Evolutionary conservation across 805 yeast genomes (phyloP), one percentile per base, ranked within the genome.

Genomic region (Metschnikowia cubensis): DNA sequence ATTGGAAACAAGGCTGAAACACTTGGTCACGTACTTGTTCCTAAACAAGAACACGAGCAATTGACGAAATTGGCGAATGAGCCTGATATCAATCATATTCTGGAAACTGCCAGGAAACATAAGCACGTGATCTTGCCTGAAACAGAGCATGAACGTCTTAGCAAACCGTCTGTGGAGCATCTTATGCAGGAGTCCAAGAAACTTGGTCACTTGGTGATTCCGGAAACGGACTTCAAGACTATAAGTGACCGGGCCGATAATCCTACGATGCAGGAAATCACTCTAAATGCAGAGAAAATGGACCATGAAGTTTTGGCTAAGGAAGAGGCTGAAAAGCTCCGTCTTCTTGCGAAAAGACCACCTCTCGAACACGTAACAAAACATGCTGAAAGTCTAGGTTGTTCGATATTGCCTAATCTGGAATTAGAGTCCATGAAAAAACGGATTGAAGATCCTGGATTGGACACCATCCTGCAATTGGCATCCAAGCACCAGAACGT

Each of bases 181-280:
- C 35, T 67, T 14, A 39, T 42, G 11, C 33, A 42, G 15, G 49
- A 54, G 14, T 57, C 62, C 8, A 32, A 34, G 25, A 42, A 46
- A 18, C 45, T 52, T 25, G 62, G 61, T 8, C 54, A 49, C 32
- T 53, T 54, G 20, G 45, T 57, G 4, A 25, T 58, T 11, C 48
- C 51, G 0, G 4, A 56, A 21, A 39, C 34, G 1, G 61, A 61
- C 3, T 55, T 56, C 15, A 45, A 52, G 8, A 17, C 14, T 4
- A 40, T 52, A 3, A 8, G 29, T 2, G 31, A 18, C 2, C 45
- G 48, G 6, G 53, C 55, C 3, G 42, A 57, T n/a, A 37, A 47
- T 6, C 70, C 70, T 20, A 18, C 55, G 7, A 35, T 54, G 11
- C 56, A 53, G 15, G 61, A 57, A 40, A 35, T 66, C 6, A 48